Conservation (phyloP, 768 basidiomycete genomes). For the Naganishia kalamii region DNA sequence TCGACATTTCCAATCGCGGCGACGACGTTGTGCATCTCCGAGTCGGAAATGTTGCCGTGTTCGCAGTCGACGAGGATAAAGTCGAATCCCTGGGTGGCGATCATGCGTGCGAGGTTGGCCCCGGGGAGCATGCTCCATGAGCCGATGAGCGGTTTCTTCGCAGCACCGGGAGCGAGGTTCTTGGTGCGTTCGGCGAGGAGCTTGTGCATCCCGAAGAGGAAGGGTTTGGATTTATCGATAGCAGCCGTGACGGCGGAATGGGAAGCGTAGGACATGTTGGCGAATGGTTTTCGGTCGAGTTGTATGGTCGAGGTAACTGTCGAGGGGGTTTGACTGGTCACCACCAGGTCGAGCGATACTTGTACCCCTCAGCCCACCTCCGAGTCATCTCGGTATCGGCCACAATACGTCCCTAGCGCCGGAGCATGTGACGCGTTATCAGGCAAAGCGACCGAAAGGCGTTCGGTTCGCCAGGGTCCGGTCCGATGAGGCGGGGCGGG, state of each 20-base stretch:
- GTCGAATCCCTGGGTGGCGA: constrained; percentile 28
- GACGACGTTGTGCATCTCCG: constrained; percentile 34
- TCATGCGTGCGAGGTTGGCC: constrained; percentile 27
- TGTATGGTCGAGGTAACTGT: not conserved
- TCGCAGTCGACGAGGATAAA: constrained; percentile 30
- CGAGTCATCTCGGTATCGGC: too few species aligned
- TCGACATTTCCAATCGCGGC: constrained; percentile 25
- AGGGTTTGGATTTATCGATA: not conserved
- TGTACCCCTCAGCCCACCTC: not conserved
- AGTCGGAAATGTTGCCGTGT: constrained; percentile 37
- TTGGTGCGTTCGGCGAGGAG: constrained; percentile 20
- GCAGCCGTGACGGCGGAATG: constrained; percentile 6
- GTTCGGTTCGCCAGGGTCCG: not conserved
- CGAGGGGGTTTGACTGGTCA: too few species aligned
- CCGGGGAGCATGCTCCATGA: constrained; percentile 30
- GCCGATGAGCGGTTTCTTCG: constrained; percentile 24
- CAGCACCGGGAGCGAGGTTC: not conserved
- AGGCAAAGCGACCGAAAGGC: not conserved
- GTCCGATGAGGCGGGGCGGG: not conserved
- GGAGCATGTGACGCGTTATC: not conserved
- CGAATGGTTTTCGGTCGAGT: not conserved
- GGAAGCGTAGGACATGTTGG: constrained; percentile 24
- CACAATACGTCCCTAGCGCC: too few species aligned
- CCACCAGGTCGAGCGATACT: too few species aligned
- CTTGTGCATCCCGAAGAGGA: constrained; percentile 24